Evolutionary conservation across 345 rosid species (phyloP).

Genomic region (Sapria himalayana): DNA sequence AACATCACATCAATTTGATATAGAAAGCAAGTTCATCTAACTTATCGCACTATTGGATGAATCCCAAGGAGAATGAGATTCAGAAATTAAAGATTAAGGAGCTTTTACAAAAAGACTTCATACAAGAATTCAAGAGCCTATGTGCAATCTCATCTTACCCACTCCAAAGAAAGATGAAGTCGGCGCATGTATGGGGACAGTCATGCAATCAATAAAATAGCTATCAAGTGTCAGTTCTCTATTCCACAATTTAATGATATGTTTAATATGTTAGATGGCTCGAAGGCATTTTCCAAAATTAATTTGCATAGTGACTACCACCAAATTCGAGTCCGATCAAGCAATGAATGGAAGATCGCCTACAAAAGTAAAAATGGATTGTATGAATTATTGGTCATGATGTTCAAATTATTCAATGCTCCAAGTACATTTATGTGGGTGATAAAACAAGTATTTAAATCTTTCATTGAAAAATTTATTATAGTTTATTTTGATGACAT

Average conservation of each 20-base stretch:
- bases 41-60: conserved; percentile 4
- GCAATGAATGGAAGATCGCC: neutral
- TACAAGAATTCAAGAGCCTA: conserved; percentile 3
- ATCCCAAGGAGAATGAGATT: neutral
- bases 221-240: neutral
- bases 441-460: neutral
- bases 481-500: neutral
- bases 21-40: neutral
- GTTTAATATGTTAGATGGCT: neutral
- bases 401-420: too few relatives aligned
- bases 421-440: neutral
- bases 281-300: too few relatives aligned
- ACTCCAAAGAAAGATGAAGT: neutral
- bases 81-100: conserved; percentile 1
- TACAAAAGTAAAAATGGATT: neutral
- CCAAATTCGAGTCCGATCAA: neutral
- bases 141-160: conserved; percentile 1
- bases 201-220: too few relatives aligned
- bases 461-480: neutral
- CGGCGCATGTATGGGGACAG: too few relatives aligned
- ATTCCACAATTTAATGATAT: neutral
- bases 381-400: too few relatives aligned
- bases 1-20: neutral
- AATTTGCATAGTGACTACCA: neutral
- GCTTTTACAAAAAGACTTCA: neutral